A percentile compares a stretch with the other conserved stretches of the same genome.
These are phyloP conservation scores for Chlorella variabilis DNA, from an alignment of 163 green algal genomes.

Conservation along the genomic window DNA sequence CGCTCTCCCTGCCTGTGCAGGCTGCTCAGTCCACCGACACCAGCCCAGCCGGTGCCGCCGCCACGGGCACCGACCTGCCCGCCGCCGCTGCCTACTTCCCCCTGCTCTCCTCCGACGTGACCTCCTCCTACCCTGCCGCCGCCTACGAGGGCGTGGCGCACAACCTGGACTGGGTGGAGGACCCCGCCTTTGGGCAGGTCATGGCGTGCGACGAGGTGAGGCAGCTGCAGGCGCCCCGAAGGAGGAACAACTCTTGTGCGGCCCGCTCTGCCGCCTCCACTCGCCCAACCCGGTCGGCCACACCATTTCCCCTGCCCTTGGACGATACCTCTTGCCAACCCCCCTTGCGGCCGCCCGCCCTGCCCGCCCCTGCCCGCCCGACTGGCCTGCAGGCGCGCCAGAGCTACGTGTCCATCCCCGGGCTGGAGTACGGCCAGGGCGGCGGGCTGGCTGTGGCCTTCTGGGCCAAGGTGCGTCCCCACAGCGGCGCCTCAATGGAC, in stretches of 20 bases:
- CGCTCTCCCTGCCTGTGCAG: no score
- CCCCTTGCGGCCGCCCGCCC: no score
- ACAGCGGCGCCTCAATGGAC: neutral
- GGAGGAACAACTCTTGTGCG: neutral
- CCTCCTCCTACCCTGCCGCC: neutral
- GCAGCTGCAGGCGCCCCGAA: neutral
- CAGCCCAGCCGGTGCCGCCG: no score
- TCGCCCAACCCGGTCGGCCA: no score
- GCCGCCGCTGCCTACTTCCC: conserved; percentile 20
- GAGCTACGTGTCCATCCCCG: conserved; percentile 37
- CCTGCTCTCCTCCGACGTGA: neutral
- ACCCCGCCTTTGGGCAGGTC: conserved; percentile 24
- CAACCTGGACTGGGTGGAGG: neutral
- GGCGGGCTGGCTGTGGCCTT: conserved; percentile 38
- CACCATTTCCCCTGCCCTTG: no score
- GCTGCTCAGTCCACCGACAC: no score
- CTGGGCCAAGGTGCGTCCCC: conserved; percentile 24
- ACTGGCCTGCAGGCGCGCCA: neutral
- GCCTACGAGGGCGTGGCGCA: neutral
- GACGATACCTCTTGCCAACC: no score
- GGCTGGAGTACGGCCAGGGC: conserved; percentile 40
- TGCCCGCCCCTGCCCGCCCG: no score
- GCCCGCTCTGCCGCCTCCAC: neutral
- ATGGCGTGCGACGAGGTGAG: conserved; percentile 23
- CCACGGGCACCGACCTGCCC: neutral